Evolutionary conservation across 2,329 filamentous ascomycete species (phyloP).

Genomic region (Sarocladium brachiariae): DNA sequence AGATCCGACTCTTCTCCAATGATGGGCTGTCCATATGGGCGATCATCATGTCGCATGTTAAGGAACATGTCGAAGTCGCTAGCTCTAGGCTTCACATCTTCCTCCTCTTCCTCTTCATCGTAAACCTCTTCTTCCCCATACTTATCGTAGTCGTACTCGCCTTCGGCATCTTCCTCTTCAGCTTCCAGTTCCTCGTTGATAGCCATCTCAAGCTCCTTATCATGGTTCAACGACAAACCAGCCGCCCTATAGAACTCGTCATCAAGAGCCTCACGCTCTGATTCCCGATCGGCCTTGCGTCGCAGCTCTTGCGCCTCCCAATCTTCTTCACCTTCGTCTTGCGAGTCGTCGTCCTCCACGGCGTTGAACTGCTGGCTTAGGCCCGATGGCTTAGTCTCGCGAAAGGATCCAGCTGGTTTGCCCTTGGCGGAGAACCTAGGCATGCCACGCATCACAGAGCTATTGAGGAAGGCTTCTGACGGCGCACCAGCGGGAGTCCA

Average conservation of each 20-base stretch:
- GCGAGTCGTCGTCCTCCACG: constrained; percentile 26
- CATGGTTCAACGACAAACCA: constrained; percentile 27
- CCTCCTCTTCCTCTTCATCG: constrained; percentile 28
- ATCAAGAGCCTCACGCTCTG: not conserved
- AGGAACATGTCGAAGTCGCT: constrained; percentile 35
- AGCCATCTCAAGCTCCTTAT: constrained; percentile 24
- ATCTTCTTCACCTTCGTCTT: constrained; percentile 28
- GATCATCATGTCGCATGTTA: constrained; percentile 38
- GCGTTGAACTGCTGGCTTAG: constrained; percentile 38
- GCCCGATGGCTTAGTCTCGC: constrained; percentile 38
- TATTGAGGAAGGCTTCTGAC: constrained; percentile 46
- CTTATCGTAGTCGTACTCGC: constrained; percentile 29
- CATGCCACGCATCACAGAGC: constrained; percentile 42
- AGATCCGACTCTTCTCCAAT: constrained; percentile 43
- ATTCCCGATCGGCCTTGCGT: not conserved
- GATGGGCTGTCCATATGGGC: constrained; percentile 29
- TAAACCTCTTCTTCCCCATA: constrained; percentile 32
- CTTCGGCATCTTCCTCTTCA: constrained; percentile 22
- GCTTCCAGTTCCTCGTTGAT: constrained; percentile 31
- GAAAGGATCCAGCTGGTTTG: not conserved
- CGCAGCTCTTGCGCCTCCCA: constrained; percentile 2
- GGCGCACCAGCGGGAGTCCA: constrained; percentile 52
- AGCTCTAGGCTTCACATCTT: not conserved
- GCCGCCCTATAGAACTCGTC: constrained; percentile 25
- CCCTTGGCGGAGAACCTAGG: constrained; percentile 5